phyloP scores from a whole-genome alignment of 352 stramenopile genomes.

The Globisporangium solare region DNA sequence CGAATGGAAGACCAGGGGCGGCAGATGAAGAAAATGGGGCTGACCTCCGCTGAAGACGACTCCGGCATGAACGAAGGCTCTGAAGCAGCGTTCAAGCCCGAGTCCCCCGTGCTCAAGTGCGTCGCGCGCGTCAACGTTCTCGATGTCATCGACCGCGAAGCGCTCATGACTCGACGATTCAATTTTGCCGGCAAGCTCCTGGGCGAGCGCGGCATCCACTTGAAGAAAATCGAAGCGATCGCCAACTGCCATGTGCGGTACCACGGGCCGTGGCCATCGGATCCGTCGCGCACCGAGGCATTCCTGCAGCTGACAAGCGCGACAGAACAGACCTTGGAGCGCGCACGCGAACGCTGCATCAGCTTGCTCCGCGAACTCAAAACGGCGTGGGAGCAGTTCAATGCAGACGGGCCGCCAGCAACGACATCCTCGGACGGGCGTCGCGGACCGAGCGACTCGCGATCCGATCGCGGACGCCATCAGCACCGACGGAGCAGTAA shows the following conservation, averaged over 20 bases:
- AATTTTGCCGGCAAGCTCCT: constrained; percentile 59
- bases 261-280: constrained; percentile 11
- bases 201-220: constrained; percentile 52
- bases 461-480: too few species aligned
- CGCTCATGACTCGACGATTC: constrained; percentile 50
- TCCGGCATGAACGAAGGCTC: constrained; percentile 2
- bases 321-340: constrained; percentile 15
- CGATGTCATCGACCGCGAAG: constrained; percentile 27
- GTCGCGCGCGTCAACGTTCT: constrained; percentile 22
- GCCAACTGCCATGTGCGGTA: constrained; percentile 23
- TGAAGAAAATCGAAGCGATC: constrained; percentile 58
- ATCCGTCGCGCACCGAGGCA: constrained; percentile 8
- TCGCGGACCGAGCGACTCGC: too few species aligned
- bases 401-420: too few species aligned
- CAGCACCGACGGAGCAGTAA: too few species aligned
- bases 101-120: constrained; percentile 10
- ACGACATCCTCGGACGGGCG: too few species aligned
- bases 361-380: constrained; percentile 15
- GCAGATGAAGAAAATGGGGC: constrained; percentile 57
- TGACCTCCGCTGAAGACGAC: constrained; percentile 23
- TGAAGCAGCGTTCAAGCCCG: constrained; percentile 3
- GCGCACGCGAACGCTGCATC: constrained; percentile 15
- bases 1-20: constrained; percentile 43
- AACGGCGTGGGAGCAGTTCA: constrained; percentile 19
- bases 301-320: constrained; percentile 12